Percentiles rank a stretch among this genome's conserved stretches.
Conservation (phyloP, 1,139 yeast species). For the Blastobotrys ciferrii region DNA sequence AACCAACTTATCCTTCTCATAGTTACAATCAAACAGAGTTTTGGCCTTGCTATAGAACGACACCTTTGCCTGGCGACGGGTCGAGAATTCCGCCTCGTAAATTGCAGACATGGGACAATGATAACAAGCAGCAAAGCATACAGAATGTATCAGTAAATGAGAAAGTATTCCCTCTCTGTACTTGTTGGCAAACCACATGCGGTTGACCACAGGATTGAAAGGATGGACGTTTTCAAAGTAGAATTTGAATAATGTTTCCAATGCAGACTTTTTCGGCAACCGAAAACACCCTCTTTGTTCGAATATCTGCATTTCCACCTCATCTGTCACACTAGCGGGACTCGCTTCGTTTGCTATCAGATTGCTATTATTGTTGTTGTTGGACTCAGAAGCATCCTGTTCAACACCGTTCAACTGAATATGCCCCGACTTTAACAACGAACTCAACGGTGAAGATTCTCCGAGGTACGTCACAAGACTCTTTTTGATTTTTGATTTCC, state of each 20-base stretch:
- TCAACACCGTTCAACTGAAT: conserved; percentile 10
- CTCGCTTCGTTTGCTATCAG: too few relatives aligned
- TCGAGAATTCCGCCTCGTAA: conserved; percentile 14
- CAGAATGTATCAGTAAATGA: conserved; percentile 16
- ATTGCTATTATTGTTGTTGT: neutral
- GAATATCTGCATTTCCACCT: neutral
- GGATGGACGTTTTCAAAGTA: conserved; percentile 21
- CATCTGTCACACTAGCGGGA: too few relatives aligned
- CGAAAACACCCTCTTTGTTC: conserved; percentile 9
- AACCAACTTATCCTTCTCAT: conserved; percentile 16
- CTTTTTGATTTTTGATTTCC: conserved; percentile 9
- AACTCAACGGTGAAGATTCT: conserved; percentile 19
- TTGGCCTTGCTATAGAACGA: conserved; percentile 17
- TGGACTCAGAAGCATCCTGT: neutral
- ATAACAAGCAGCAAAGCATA: conserved; percentile 22
- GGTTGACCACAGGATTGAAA: conserved; percentile 19
- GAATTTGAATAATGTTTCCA: conserved; percentile 15
- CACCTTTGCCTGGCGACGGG: conserved; percentile 16
- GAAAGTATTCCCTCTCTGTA: conserved; percentile 13
- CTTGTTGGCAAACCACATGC: conserved; percentile 19
- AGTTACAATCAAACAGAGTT: conserved; percentile 13
- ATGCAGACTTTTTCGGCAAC: conserved; percentile 11
- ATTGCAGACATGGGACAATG: conserved; percentile 17
- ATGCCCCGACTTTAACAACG: conserved; percentile 19
- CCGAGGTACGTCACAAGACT: conserved; percentile 18